A percentile compares a stretch with the other conserved stretches of the same genome.
phyloP scores from a whole-genome alignment of 2,329 filamentous ascomycete species.

The Cordyceps pruinosa region DNA sequence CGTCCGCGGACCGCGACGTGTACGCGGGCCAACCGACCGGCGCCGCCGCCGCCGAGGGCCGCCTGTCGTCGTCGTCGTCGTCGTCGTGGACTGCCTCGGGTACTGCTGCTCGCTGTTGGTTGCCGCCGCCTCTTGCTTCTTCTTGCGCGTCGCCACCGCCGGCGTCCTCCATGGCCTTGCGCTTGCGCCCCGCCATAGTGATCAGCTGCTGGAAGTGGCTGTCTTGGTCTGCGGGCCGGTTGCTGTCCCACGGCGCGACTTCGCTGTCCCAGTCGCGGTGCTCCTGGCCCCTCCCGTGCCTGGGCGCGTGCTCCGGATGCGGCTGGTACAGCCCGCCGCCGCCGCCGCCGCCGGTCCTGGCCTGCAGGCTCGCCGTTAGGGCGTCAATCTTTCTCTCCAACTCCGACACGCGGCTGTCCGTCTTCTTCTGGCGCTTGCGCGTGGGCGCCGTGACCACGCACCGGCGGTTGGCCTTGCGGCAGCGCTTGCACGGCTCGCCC shows the following conservation, averaged over 20 bases:
- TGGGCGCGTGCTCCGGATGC: neutral
- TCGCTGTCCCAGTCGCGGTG: slow-evolving; percentile 4
- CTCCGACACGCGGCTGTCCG: slow-evolving; percentile 81
- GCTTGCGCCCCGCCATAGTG: slow-evolving; percentile 23
- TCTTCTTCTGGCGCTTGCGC: slow-evolving; percentile 83
- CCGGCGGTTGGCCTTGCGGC: slow-evolving; percentile 68
- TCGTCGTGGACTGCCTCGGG: too few relatives aligned
- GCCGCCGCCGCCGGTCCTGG: slow-evolving; percentile 27
- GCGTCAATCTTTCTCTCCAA: slow-evolving; percentile 90
- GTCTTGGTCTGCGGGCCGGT: slow-evolving; percentile 1
- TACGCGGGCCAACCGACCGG: slow-evolving; percentile 17
- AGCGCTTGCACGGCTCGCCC: slow-evolving; percentile 62
- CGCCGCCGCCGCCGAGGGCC: slow-evolving; percentile 7
- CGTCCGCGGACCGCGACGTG: slow-evolving; percentile 22
- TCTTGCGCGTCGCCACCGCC: neutral
- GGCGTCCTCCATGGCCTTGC: slow-evolving; percentile 18
- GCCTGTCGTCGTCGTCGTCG: neutral
- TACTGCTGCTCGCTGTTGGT: neutral
- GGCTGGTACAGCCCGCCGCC: too few relatives aligned
- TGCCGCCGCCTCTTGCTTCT: slow-evolving; percentile 7
- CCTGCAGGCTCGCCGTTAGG: slow-evolving; percentile 70
- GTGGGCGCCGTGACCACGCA: slow-evolving; percentile 71
- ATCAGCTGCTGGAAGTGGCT: slow-evolving; percentile 10
- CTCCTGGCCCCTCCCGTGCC: neutral
- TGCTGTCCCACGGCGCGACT: neutral